phyloP scores from a whole-genome alignment of 176 grass and related monocot genomes.

The Oryza glaberrima region DNA sequence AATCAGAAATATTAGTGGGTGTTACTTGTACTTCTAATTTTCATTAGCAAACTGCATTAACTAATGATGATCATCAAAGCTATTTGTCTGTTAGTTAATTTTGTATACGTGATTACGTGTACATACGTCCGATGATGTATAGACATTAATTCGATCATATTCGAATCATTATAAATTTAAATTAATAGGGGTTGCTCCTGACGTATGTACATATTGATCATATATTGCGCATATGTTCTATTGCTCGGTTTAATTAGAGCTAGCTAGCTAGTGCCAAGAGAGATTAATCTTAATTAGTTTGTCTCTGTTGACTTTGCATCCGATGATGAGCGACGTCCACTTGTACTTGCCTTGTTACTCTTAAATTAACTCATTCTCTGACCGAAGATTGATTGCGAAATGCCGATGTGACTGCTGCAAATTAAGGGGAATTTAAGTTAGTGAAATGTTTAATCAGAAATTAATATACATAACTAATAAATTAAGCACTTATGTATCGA shows the following conservation, averaged over 20 bases:
- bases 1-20: too few relatives aligned
- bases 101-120: not conserved
- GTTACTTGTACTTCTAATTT: not conserved
- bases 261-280: not conserved
- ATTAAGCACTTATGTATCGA: not conserved
- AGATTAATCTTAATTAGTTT: conserved; percentile 4
- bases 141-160: not conserved
- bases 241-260: not conserved
- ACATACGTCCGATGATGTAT: not conserved
- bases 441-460: not conserved
- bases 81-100: not conserved
- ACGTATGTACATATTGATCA: not conserved
- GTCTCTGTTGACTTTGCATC: conserved; percentile 10
- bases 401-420: not conserved
- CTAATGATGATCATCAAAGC: not conserved
- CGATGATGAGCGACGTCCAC: not conserved
- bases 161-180: not conserved
- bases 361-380: not conserved
- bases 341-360: conserved; percentile 3
- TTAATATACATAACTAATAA: not conserved
- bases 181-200: too few relatives aligned
- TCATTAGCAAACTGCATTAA: not conserved
- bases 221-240: not conserved
- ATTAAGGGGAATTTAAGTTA: not conserved
- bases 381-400: conserved; percentile 6